These are phyloP conservation scores for Parastagonospora nodorum DNA, from an alignment of 2,329 filamentous ascomycete genomes.

Conservation along the genomic window DNA sequence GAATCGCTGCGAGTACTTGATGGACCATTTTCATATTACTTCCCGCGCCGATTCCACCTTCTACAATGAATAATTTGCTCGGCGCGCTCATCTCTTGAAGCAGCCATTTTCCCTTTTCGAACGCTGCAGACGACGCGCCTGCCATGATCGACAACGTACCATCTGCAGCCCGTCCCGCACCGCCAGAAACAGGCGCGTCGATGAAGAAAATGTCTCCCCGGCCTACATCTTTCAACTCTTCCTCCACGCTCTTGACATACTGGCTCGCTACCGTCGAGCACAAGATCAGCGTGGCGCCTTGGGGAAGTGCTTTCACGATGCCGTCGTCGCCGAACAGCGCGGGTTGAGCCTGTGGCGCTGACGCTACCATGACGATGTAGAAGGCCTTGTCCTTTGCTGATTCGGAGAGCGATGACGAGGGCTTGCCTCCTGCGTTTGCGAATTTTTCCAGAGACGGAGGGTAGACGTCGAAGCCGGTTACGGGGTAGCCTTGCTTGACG, in stretches of 20 bases:
- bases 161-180: conserved; percentile 68
- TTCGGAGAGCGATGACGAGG: conserved; percentile 64
- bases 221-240: conserved; percentile 60
- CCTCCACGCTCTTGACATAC: conserved; percentile 66
- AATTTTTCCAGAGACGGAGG: conserved; percentile 69
- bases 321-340: conserved; percentile 66
- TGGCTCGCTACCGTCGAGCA: conserved; percentile 73
- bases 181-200: conserved; percentile 75
- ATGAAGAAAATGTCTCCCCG: conserved; percentile 69
- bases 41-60: conserved; percentile 58
- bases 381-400: conserved; percentile 64
- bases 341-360: conserved; percentile 68
- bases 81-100: conserved; percentile 67
- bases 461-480: conserved; percentile 75
- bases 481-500: conserved; percentile 67
- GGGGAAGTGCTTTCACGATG: conserved; percentile 58
- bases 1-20: conserved; percentile 63
- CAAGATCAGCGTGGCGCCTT: conserved; percentile 66
- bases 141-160: conserved; percentile 80
- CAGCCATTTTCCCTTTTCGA: conserved; percentile 63
- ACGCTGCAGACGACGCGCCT: conserved; percentile 61
- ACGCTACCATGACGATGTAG: conserved; percentile 78
- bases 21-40: conserved; percentile 65
- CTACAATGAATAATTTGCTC: conserved; percentile 62
- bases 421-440: conserved; percentile 63